Evolutionary conservation across 441 rosid genomes (phyloP).

Genomic region (Bruguiera hainesii): DNA sequence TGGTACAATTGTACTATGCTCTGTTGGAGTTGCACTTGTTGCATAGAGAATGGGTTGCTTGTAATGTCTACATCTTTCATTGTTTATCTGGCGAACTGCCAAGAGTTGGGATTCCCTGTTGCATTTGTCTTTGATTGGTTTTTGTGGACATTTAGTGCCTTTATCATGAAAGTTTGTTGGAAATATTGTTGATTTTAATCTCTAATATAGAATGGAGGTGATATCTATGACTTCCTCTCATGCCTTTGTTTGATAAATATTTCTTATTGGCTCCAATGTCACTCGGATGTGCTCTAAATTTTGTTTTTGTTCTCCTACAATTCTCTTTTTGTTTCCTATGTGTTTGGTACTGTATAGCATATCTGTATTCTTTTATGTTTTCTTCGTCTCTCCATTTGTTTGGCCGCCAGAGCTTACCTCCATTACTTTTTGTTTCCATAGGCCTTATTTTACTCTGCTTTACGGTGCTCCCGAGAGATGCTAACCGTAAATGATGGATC

Average conservation of each 20-base stretch:
- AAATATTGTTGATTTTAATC: too few species aligned
- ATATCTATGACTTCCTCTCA: too few species aligned
- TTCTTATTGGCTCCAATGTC: too few species aligned
- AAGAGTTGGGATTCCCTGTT: not conserved
- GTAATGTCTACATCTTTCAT: not conserved
- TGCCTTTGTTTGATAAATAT: too few species aligned
- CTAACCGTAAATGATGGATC: slow-evolving; percentile 68
- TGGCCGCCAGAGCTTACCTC: not conserved
- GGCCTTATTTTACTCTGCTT: slow-evolving; percentile 86
- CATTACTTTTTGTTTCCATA: slow-evolving; percentile 22
- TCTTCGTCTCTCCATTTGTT: not conserved
- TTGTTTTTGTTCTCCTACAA: too few species aligned
- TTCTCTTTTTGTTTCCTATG: too few species aligned
- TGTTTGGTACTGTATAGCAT: too few species aligned
- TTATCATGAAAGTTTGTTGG: too few species aligned
- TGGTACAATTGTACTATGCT: not conserved
- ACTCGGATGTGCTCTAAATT: too few species aligned
- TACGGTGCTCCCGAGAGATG: slow-evolving; percentile 86
- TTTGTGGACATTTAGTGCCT: not conserved
- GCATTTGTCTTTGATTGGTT: not conserved
- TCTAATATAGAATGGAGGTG: too few species aligned
- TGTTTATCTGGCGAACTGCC: not conserved
- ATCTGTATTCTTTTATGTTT: not conserved
- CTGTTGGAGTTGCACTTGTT: not conserved
- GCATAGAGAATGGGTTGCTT: not conserved